Base-by-base conservation (phyloP, 208 protist genomes). In the Trypanosoma scelopori region DNA sequence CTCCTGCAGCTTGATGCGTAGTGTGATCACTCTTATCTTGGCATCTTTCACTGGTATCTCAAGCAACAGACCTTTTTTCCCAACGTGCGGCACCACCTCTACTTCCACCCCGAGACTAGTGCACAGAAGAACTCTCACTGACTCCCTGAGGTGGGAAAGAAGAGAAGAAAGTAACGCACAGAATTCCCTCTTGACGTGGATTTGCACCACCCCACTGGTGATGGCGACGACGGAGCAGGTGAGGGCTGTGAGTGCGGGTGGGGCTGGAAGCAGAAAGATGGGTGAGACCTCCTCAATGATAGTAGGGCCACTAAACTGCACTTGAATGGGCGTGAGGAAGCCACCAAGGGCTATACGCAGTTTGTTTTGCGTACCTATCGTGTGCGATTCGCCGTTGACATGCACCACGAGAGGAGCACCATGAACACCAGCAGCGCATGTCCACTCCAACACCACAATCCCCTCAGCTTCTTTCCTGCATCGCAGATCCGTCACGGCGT, bases 241-340 rank as follows among this genome's bases (percentile, higher is more conserved):
- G 1, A 16, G 22, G 4, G 5, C 0, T 0, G 45, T 43, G 9
- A 74, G 42, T 18, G 68, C 20, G 23, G 68, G 68, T 37, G 59
- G 59, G 12, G 15, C 18, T 52, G 58, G 51, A 23, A 74, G 23
- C 3, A 74, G 27, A 62, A 61, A 74, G 43, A 74, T 74, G 2
- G 68, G 46, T 0, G 48, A 61, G 9, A 50, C 39, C 55, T 63
- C 68, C 22, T 18, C 16, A 55, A 74, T 74, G 50, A 74, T 59
- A 39, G n/a, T 18, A 43, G 68, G 46, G n/a, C 68, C 68, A 56
- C 30, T 39, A 51, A 74, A 74, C 5, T 5, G 22, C 3, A 74
- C 18, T 23, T 15, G 56, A 23, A 57, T 39, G 28, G 41, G 65
- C 11, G 16, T 55, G 5, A 20, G 1, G 25, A 5, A 47, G 13